Percentiles rank a stretch among this genome's conserved stretches.
Conservation (phyloP, 768 basidiomycete genomes). For the Boletus edulis region DNA sequence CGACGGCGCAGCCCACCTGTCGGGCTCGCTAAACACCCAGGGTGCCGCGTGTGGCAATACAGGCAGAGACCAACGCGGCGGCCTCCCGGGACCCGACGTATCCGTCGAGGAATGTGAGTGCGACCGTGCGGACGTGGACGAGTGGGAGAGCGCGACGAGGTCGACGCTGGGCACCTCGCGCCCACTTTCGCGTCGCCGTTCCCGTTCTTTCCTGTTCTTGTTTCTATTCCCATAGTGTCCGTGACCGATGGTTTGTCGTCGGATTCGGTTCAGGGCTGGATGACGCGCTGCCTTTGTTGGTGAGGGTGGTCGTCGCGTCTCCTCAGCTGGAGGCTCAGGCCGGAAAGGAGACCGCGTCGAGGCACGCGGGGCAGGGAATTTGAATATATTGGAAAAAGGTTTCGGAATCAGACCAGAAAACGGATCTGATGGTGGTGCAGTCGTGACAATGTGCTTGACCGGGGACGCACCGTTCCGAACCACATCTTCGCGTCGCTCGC, state of each 20-base stretch:
- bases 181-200: neutral
- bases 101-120: conserved; percentile 8
- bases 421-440: neutral
- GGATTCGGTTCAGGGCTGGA: conserved; percentile 10
- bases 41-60: neutral
- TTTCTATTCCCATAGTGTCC: neutral
- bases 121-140: conserved; percentile 12
- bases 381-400: neutral
- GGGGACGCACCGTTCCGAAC: neutral
- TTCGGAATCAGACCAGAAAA: neutral
- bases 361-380: conserved; percentile 16
- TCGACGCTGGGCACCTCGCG: conserved; percentile 23
- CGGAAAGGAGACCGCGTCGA: conserved; percentile 22
- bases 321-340: neutral
- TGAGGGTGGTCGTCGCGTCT: neutral
- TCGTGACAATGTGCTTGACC: neutral
- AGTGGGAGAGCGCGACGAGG: conserved; percentile 14
- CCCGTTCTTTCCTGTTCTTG: neutral
- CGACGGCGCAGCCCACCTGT: neutral
- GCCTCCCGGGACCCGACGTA: neutral
- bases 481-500: neutral
- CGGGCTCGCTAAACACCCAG: neutral
- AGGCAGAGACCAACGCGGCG: conserved; percentile 21
- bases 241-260: conserved; percentile 13
- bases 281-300: conserved; percentile 4